These are phyloP conservation scores for Eurotiales sp. DNA, from an alignment of 2,329 filamentous ascomycete species.

Conservation along the genomic window DNA sequence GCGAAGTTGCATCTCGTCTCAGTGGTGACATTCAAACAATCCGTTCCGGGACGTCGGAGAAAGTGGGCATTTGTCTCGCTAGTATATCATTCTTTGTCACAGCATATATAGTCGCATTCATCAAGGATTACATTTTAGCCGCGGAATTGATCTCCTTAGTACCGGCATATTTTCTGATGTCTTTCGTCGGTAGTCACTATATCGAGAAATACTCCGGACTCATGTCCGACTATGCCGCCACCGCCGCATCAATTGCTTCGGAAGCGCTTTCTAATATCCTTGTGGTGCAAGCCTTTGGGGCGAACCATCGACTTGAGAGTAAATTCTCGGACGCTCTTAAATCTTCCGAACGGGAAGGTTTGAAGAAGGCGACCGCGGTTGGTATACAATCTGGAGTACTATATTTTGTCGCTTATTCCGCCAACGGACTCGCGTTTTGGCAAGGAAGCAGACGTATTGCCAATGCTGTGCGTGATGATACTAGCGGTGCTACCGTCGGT, in stretches of 20 bases:
- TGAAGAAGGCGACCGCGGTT: conserved; percentile 54
- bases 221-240: conserved; percentile 49
- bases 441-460: conserved; percentile 55
- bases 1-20: conserved; percentile 61
- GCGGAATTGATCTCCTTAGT: conserved; percentile 62
- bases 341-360: conserved; percentile 48
- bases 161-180: conserved; percentile 37
- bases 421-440: conserved; percentile 64
- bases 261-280: conserved; percentile 55
- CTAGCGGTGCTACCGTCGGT: conserved; percentile 27
- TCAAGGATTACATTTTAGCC: conserved; percentile 59
- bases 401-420: conserved; percentile 63
- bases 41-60: conserved; percentile 66
- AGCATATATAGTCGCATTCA: conserved; percentile 64
- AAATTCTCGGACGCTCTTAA: conserved; percentile 56
- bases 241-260: conserved; percentile 56
- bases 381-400: conserved; percentile 56
- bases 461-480: conserved; percentile 30
- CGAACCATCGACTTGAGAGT: conserved; percentile 37
- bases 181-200: conserved; percentile 40
- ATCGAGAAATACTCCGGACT: conserved; percentile 42
- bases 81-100: conserved; percentile 64
- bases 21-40: conserved; percentile 64
- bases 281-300: conserved; percentile 58
- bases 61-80: conserved; percentile 63